phyloP scores from a whole-genome alignment of 129 eudicot species.

The Artemisia tridentata region DNA sequence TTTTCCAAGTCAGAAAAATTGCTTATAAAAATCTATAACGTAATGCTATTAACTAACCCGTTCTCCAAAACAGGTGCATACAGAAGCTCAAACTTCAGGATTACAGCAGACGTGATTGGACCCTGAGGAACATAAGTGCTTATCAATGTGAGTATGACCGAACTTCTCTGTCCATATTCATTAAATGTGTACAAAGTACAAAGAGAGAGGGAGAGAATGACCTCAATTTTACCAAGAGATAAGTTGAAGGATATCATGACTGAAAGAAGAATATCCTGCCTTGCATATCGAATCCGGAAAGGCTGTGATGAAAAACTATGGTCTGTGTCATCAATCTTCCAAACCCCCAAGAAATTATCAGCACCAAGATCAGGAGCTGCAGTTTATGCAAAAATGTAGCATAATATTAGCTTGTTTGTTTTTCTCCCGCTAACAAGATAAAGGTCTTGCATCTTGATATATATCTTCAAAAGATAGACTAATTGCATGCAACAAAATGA shows the following conservation, averaged over 20 bases:
- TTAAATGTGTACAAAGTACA: background rate
- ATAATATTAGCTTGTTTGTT: slow-evolving; percentile 15
- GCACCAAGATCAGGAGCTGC: slow-evolving; percentile 95
- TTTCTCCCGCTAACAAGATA: background rate
- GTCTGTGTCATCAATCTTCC: slow-evolving; percentile 93
- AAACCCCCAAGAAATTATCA: slow-evolving; percentile 75
- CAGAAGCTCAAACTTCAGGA: slow-evolving; percentile 90
- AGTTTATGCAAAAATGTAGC: slow-evolving; percentile 22
- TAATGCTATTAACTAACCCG: slow-evolving; percentile 48
- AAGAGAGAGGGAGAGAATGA: slow-evolving; percentile 31
- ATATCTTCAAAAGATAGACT: background rate
- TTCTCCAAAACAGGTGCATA: slow-evolving; percentile 74
- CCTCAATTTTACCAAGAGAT: slow-evolving; percentile 74
- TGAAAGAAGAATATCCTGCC: slow-evolving; percentile 89
- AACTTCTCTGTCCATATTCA: slow-evolving; percentile 2
- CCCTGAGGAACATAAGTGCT: slow-evolving; percentile 45
- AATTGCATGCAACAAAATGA: background rate
- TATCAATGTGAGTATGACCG: slow-evolving; percentile 18
- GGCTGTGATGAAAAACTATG: slow-evolving; percentile 95
- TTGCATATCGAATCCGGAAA: slow-evolving; percentile 87
- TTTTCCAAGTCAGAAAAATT: slow-evolving; percentile 10
- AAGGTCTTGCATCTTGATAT: background rate
- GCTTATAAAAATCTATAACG: slow-evolving; percentile 12
- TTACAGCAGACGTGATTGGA: slow-evolving; percentile 76
- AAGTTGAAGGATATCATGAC: slow-evolving; percentile 94